Percentiles rank a stretch among this genome's conserved stretches.
Evolutionary conservation across 768 basidiomycete species (phyloP).

Genomic region (Gymnopilus dilepis): DNA sequence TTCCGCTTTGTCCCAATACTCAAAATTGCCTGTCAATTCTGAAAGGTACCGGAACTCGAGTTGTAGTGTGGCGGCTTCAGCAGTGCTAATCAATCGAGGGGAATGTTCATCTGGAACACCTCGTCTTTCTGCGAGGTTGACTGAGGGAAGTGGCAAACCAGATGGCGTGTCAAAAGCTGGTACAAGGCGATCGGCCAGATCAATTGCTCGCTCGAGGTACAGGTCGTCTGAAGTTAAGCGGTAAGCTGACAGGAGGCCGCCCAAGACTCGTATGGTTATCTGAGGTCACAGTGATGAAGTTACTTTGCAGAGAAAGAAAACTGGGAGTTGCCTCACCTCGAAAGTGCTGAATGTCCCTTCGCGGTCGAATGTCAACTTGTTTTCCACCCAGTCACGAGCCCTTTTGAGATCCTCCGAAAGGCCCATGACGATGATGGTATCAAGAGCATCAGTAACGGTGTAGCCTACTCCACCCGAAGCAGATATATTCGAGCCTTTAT

Average conservation of each 20-base stretch:
- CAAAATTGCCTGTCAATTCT: conserved; percentile 36
- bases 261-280: conserved; percentile 91
- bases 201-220: conserved; percentile 75
- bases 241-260: conserved; percentile 86
- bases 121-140: conserved; percentile 67
- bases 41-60: conserved; percentile 79
- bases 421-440: conserved; percentile 88
- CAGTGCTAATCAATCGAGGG: conserved; percentile 50
- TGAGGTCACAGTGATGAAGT: conserved; percentile 52
- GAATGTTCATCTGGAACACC: conserved; percentile 62
- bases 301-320: conserved; percentile 29
- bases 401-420: conserved; percentile 78
- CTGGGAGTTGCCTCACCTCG: conserved; percentile 76
- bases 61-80: conserved; percentile 85
- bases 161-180: conserved; percentile 81
- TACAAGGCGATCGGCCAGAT: conserved; percentile 83
- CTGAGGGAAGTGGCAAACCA: conserved; percentile 76
- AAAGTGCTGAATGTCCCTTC: conserved; percentile 85
- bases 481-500: conserved; percentile 79
- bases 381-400: conserved; percentile 79
- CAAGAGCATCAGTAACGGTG: conserved; percentile 84
- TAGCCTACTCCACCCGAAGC: conserved; percentile 86
- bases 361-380: conserved; percentile 71
- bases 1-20: conserved; percentile 51
- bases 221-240: conserved; percentile 75